Evolutionary conservation across 805 yeast species (phyloP).

Genomic region (Ogataea chonburiensis): DNA sequence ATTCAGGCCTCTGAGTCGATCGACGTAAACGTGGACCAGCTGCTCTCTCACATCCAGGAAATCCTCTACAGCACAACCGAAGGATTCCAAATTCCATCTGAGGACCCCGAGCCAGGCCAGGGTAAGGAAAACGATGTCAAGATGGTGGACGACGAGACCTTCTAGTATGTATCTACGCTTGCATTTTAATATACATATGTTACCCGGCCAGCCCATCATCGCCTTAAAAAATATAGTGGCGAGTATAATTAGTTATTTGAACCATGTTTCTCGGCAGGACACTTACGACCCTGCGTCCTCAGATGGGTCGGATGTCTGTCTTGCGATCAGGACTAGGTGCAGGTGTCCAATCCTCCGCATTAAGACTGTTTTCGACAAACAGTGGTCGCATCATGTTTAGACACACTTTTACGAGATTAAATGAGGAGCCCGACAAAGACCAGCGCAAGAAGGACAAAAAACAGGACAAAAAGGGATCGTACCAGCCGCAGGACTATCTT

Average conservation of each 20-base stretch:
- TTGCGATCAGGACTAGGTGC: too few species aligned
- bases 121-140: constrained; percentile 23
- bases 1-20: constrained; percentile 34
- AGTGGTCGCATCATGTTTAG: constrained; percentile 19
- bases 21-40: constrained; percentile 35
- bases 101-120: constrained; percentile 15
- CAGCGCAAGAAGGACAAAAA: constrained; percentile 15
- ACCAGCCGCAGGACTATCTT: constrained; percentile 14
- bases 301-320: neutral
- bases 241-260: neutral
- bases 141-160: constrained; percentile 38
- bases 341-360: neutral
- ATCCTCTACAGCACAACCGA: constrained; percentile 80
- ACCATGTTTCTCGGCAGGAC: constrained; percentile 7
- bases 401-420: constrained; percentile 8
- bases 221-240: constrained; percentile 8
- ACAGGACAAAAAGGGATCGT: constrained; percentile 6
- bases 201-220: constrained; percentile 5
- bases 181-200: constrained; percentile 7
- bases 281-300: constrained; percentile 3
- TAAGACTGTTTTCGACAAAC: constrained; percentile 15
- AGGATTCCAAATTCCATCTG: constrained; percentile 68
- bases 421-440: constrained; percentile 13
- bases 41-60: constrained; percentile 63
- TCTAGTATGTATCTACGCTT: constrained; percentile 19